Evolutionary conservation across 2,329 filamentous ascomycete species (phyloP).

Genomic region (Pleoardoris graminearum): DNA sequence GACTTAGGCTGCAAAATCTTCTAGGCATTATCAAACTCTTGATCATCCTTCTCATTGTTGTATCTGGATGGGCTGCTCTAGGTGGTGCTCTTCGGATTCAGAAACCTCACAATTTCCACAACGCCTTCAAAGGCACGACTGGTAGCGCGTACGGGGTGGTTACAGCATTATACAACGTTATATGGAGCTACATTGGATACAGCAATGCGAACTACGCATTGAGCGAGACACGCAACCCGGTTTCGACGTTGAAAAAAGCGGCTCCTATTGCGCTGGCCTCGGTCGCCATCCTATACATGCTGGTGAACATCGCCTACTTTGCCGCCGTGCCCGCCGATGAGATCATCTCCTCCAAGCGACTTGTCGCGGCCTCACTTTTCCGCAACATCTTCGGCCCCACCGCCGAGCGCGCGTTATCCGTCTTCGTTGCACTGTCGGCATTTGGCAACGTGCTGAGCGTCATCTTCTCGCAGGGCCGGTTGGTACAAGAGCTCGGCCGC

Average conservation of each 20-base stretch:
- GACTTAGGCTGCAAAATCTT: constrained; percentile 67
- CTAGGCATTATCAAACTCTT: constrained; percentile 68
- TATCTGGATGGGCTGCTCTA: constrained; percentile 64
- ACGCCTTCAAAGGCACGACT: constrained; percentile 68
- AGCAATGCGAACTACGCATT: constrained; percentile 70
- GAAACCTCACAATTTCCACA: constrained; percentile 64
- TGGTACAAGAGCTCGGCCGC: constrained; percentile 67
- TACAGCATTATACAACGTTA: constrained; percentile 72
- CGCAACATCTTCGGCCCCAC: constrained; percentile 56
- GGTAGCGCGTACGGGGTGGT: constrained; percentile 68
- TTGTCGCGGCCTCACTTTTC: constrained; percentile 62
- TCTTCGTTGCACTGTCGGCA: constrained; percentile 69
- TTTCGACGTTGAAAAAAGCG: constrained; percentile 67
- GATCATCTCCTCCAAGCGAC: constrained; percentile 57
- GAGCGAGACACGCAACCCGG: constrained; percentile 67
- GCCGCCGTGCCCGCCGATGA: constrained; percentile 62
- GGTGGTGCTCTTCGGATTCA: constrained; percentile 63
- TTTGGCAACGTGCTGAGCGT: constrained; percentile 70
- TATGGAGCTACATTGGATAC: constrained; percentile 71
- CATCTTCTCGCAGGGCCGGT: constrained; percentile 68
- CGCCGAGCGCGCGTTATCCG: constrained; percentile 63
- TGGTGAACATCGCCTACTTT: constrained; percentile 70
- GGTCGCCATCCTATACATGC: constrained; percentile 66
- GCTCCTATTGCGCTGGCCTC: constrained; percentile 63
- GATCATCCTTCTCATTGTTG: constrained; percentile 67